phyloP scores from a whole-genome alignment of 768 basidiomycete genomes.

The Panaeolus cyanescens region DNA sequence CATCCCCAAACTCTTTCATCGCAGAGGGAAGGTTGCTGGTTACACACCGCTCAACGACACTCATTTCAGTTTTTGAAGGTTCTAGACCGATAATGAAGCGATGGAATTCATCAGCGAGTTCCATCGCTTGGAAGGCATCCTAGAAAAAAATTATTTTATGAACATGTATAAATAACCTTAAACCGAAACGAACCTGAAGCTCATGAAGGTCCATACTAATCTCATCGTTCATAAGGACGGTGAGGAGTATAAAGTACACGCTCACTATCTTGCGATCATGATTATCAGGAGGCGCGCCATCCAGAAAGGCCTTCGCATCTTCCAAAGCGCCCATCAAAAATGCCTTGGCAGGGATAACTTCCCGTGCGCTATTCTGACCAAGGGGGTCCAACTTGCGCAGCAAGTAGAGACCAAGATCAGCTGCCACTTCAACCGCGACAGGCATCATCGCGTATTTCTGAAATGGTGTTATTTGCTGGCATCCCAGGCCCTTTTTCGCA shows the following conservation, averaged over 20 bases:
- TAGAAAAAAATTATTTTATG: slow-evolving; percentile 5
- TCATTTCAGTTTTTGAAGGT: slow-evolving; percentile 52
- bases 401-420: slow-evolving; percentile 52
- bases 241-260: slow-evolving; percentile 60
- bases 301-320: slow-evolving; percentile 57
- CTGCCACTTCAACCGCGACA: slow-evolving; percentile 61
- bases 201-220: slow-evolving; percentile 50
- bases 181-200: slow-evolving; percentile 44
- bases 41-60: slow-evolving; percentile 54
- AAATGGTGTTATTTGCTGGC: slow-evolving; percentile 54
- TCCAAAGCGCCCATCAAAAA: slow-evolving; percentile 61
- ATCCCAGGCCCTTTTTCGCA: slow-evolving; percentile 67
- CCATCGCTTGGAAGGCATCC: slow-evolving; percentile 43
- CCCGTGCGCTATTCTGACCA: slow-evolving; percentile 50
- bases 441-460: slow-evolving; percentile 57
- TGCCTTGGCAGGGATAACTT: slow-evolving; percentile 63
- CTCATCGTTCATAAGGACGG: slow-evolving; percentile 52
- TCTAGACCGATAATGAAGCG: slow-evolving; percentile 45
- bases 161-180: not conserved
- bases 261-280: slow-evolving; percentile 58
- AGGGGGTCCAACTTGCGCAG: slow-evolving; percentile 43
- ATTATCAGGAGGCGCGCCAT: slow-evolving; percentile 61
- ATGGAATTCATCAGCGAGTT: slow-evolving; percentile 54
- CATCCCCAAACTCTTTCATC: slow-evolving; percentile 44
- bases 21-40: slow-evolving; percentile 45